Evolutionary conservation across 495 filamentous ascomycete genomes (phyloP).

Genomic region (Pseudomonodictys pantanalensis): DNA sequence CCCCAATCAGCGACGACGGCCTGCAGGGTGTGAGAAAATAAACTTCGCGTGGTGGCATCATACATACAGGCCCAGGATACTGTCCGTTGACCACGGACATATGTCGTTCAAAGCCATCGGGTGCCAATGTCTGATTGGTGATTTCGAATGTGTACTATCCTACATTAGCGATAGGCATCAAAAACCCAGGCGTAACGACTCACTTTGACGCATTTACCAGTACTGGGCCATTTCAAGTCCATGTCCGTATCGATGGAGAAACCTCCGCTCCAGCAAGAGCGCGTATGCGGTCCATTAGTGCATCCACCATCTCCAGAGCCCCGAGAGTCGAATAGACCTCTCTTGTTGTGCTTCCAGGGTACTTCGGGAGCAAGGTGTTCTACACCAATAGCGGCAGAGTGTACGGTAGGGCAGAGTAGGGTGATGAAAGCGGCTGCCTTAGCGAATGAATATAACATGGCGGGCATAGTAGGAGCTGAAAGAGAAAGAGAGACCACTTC

Average conservation of each 20-base stretch:
- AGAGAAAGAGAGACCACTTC: neutral
- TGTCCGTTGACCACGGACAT: slow-evolving; percentile 33
- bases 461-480: neutral
- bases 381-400: slow-evolving; percentile 9
- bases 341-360: slow-evolving; percentile 20
- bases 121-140: slow-evolving; percentile 20
- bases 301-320: neutral
- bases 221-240: slow-evolving; percentile 30
- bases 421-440: slow-evolving; percentile 3
- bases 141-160: slow-evolving; percentile 29
- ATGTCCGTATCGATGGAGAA: slow-evolving; percentile 27
- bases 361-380: slow-evolving; percentile 1
- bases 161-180: neutral
- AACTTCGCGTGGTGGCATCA: too few species aligned
- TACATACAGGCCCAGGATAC: slow-evolving; percentile 33
- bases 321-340: slow-evolving; percentile 3
- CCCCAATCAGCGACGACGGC: slow-evolving; percentile 38
- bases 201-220: slow-evolving; percentile 26
- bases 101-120: slow-evolving; percentile 21
- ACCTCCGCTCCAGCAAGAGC: slow-evolving; percentile 22
- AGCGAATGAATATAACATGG: slow-evolving; percentile 28
- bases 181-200: neutral
- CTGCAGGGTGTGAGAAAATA: slow-evolving; percentile 1
- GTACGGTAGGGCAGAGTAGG: slow-evolving; percentile 12
- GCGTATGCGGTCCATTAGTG: slow-evolving; percentile 16